These are phyloP conservation scores for Komagataea norvegica DNA, from an alignment of 1,139 yeast genomes.

Conservation along the genomic window DNA sequence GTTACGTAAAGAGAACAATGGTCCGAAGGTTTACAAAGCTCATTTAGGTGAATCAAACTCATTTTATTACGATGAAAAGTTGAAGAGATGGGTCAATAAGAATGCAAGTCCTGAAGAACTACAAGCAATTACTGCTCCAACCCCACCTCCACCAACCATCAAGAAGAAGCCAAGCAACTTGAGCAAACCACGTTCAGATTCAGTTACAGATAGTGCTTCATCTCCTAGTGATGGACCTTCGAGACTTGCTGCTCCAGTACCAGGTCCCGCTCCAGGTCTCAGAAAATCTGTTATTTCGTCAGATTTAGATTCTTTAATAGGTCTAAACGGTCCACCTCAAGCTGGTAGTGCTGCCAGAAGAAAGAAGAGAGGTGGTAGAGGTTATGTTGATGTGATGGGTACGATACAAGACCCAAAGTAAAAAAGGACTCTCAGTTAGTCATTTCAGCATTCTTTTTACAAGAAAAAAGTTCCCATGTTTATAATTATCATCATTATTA, in stretches of 20 bases:
- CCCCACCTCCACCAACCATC: slow-evolving; percentile 66
- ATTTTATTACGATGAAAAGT: slow-evolving; percentile 76
- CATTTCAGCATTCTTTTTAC: no score
- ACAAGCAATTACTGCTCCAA: slow-evolving; percentile 52
- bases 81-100: slow-evolving; percentile 83
- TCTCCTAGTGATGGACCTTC: slow-evolving; percentile 22
- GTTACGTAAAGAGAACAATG: slow-evolving; percentile 43
- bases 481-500: no score
- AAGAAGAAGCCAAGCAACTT: slow-evolving; percentile 34
- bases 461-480: no score
- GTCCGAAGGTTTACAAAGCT: slow-evolving; percentile 74
- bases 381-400: slow-evolving; percentile 74
- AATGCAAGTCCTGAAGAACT: slow-evolving; percentile 70
- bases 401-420: slow-evolving; percentile 11
- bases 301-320: slow-evolving; percentile 69
- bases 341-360: slow-evolving; percentile 38
- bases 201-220: slow-evolving; percentile 17
- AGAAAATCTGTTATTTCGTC: slow-evolving; percentile 16
- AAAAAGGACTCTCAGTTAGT: no score
- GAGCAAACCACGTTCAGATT: slow-evolving; percentile 34
- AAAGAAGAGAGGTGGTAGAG: slow-evolving; percentile 54
- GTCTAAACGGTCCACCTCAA: slow-evolving; percentile 21
- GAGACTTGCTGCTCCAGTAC: slow-evolving; percentile 24
- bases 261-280: slow-evolving; percentile 28
- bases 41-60: slow-evolving; percentile 78